Percentiles rank a stretch among this genome's conserved stretches.
Conservation (phyloP, 129 eudicot genomes). For the Kitagawia praeruptora region DNA sequence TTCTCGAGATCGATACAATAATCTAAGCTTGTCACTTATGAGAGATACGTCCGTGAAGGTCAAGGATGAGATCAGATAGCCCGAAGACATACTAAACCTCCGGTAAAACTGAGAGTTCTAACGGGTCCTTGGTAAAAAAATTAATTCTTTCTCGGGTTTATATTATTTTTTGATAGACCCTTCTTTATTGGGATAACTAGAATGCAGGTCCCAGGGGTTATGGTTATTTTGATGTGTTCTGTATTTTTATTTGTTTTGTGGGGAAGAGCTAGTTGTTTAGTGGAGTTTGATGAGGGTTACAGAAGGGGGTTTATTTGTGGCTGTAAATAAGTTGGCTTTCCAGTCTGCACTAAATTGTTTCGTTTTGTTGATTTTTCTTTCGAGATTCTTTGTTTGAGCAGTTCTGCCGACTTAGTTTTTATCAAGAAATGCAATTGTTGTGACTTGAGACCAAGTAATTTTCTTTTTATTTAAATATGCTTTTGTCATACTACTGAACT, state of each 20-base stretch:
- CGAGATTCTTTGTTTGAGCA: background rate
- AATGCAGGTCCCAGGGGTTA: conserved; percentile 11
- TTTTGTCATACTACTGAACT: background rate
- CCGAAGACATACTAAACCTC: background rate
- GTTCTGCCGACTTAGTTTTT: background rate
- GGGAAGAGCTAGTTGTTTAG: background rate
- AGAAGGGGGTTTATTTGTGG: background rate
- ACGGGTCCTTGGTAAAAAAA: background rate
- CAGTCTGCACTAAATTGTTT: background rate
- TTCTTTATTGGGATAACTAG: conserved; percentile 6
- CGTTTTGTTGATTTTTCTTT: background rate
- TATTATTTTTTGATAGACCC: background rate
- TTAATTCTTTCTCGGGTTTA: conserved; percentile 9
- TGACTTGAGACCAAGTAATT: background rate
- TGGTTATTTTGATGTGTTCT: background rate
- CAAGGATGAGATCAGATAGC: conserved; percentile 16
- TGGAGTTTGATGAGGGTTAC: no score
- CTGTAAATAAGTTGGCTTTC: conserved; percentile 15
- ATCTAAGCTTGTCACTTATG: conserved; percentile 44
- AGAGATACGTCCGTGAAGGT: conserved; percentile 41
- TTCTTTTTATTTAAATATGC: background rate
- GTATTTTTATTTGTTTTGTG: conserved; percentile 1
- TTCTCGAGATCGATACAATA: conserved; percentile 46
- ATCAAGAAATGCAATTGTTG: background rate
- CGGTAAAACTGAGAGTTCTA: background rate